A percentile compares a stretch with the other conserved stretches of the same genome.
Conservation (phyloP, 257 asterid genomes). For the Solanum boliviense region DNA sequence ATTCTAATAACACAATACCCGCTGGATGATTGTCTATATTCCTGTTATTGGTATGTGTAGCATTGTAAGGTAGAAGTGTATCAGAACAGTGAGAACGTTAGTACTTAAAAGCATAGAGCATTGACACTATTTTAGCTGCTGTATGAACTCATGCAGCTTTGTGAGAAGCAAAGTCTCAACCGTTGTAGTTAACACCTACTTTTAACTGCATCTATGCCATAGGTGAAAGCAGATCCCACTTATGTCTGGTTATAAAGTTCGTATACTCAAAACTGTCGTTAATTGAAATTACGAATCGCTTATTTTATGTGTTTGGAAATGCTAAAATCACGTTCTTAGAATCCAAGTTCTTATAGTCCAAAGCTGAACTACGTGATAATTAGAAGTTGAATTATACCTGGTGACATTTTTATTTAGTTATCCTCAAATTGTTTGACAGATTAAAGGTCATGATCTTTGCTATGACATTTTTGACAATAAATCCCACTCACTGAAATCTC, state of each 20-base stretch:
- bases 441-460: neutral
- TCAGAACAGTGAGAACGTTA: neutral
- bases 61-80: neutral
- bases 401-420: neutral
- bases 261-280: neutral
- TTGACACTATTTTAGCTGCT: neutral
- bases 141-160: neutral
- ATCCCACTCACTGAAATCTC: neutral
- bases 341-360: neutral
- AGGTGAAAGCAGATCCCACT: neutral
- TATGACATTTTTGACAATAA: neutral
- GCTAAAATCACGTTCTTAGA: neutral
- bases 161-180: neutral
- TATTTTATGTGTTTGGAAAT: neutral
- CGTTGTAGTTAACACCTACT: neutral
- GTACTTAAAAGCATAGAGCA: neutral
- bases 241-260: neutral
- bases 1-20: neutral
- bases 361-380: neutral
- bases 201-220: neutral
- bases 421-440: neutral
- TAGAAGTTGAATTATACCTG: neutral
- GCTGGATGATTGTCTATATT: neutral
- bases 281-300: neutral
- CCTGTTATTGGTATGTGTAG: neutral